These are phyloP conservation scores for Colletotrichum gigasporum DNA, from an alignment of 2,329 filamentous ascomycete genomes.

Conservation along the genomic window DNA sequence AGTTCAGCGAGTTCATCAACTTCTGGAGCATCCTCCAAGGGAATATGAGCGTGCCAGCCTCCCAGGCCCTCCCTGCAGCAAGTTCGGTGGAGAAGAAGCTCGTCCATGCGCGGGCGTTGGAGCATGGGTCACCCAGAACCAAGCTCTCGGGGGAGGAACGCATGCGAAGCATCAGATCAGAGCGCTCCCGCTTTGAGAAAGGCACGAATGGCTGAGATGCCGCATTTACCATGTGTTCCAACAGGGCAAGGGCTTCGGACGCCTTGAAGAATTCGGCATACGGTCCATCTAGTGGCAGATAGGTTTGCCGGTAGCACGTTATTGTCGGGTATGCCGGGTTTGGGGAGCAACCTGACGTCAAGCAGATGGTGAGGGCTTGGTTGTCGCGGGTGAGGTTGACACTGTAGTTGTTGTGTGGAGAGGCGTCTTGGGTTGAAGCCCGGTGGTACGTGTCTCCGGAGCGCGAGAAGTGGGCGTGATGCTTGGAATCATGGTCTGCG, in stretches of 20 bases:
- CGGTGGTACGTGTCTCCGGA: background rate
- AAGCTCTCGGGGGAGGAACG: constrained; percentile 17
- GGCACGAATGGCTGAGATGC: constrained; percentile 14
- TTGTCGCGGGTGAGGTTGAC: constrained; percentile 26
- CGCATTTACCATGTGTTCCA: constrained; percentile 29
- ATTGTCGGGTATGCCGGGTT: constrained; percentile 7
- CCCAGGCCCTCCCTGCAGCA: constrained; percentile 19
- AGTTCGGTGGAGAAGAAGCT: constrained; percentile 25
- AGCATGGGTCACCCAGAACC: constrained; percentile 20
- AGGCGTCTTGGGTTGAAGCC: background rate
- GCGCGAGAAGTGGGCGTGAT: background rate
- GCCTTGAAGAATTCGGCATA: constrained; percentile 29
- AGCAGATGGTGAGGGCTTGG: constrained; percentile 19
- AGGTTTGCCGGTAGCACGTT: constrained; percentile 25
- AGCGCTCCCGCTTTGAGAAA: constrained; percentile 14
- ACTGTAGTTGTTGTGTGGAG: constrained; percentile 19
- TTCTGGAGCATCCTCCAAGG: constrained; percentile 23
- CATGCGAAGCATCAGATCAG: constrained; percentile 23
- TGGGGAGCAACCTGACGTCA: background rate
- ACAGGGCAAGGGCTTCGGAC: constrained; percentile 19
- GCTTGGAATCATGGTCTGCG: constrained; percentile 1
- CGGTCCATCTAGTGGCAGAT: constrained; percentile 6
- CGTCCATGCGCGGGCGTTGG: constrained; percentile 28
- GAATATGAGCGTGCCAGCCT: constrained; percentile 21
- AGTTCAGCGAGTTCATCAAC: constrained; percentile 27